Evolutionary conservation across 495 filamentous ascomycete species (phyloP).

Genomic region (Aspergillus bridgeri): DNA sequence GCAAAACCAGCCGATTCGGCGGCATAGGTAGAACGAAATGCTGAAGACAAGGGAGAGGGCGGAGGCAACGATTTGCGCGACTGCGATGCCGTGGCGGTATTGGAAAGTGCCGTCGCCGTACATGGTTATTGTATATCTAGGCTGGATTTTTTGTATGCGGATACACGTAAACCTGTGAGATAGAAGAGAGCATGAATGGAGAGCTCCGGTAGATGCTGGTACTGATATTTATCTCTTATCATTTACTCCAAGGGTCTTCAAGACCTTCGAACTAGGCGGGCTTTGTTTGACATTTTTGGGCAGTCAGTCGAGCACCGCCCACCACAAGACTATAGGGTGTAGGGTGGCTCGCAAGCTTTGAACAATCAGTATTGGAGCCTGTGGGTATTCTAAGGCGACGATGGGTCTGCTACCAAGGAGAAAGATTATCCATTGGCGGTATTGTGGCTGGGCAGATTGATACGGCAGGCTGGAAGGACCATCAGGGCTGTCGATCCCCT

Average conservation of each 20-base stretch:
- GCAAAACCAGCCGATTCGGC: slow-evolving; percentile 18
- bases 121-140: neutral
- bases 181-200: neutral
- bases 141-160: neutral
- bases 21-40: slow-evolving; percentile 6
- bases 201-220: neutral
- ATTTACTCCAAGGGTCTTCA: neutral
- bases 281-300: too few relatives aligned
- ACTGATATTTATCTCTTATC: neutral
- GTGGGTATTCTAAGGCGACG: neutral
- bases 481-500: neutral
- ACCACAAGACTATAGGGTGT: neutral
- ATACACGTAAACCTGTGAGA: too few relatives aligned
- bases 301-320: neutral
- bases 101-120: slow-evolving; percentile 10
- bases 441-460: neutral
- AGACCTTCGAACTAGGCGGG: neutral
- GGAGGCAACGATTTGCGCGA: slow-evolving; percentile 11
- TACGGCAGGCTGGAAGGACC: neutral
- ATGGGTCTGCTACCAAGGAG: neutral
- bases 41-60: neutral
- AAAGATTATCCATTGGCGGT: neutral
- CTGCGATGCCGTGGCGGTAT: slow-evolving; percentile 16
- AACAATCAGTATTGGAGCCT: neutral
- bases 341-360: neutral